These are phyloP conservation scores for Albophoma yamanashiensis DNA, from an alignment of 2,329 filamentous ascomycete species.

Conservation along the genomic window DNA sequence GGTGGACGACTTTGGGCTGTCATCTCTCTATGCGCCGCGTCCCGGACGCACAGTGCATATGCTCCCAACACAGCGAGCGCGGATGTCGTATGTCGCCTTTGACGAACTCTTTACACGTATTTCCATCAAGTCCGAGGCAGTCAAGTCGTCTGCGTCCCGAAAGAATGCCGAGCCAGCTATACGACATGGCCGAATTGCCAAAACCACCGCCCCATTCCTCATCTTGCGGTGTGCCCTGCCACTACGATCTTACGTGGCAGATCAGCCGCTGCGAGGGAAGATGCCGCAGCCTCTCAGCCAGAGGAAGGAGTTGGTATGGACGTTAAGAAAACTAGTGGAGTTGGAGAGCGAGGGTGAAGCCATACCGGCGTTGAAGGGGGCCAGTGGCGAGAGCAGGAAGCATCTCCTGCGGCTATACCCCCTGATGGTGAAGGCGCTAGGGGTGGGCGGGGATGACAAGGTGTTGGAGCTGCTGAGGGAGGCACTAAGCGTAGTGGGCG, in stretches of 20 bases:
- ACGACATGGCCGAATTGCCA: slow-evolving; percentile 52
- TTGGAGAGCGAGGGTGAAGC: slow-evolving; percentile 61
- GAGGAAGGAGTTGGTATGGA: slow-evolving; percentile 64
- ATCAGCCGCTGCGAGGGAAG: slow-evolving; percentile 78
- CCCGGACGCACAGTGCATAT: slow-evolving; percentile 64
- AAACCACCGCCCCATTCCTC: slow-evolving; percentile 68
- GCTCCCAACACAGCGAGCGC: slow-evolving; percentile 50
- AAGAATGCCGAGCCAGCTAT: slow-evolving; percentile 12
- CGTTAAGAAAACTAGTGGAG: slow-evolving; percentile 54
- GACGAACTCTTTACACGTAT: slow-evolving; percentile 68
- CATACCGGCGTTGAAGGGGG: slow-evolving; percentile 44
- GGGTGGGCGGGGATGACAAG: slow-evolving; percentile 46
- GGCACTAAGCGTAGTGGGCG: slow-evolving; percentile 52
- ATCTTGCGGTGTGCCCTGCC: slow-evolving; percentile 73
- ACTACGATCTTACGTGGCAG: slow-evolving; percentile 76
- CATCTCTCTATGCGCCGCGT: slow-evolving; percentile 49
- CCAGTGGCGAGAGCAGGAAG: slow-evolving; percentile 51
- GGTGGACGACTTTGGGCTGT: slow-evolving; percentile 39
- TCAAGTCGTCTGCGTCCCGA: background rate
- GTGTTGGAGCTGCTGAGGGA: slow-evolving; percentile 46
- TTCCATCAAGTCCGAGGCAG: slow-evolving; percentile 22
- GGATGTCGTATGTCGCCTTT: slow-evolving; percentile 72
- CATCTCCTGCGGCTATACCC: slow-evolving; percentile 78
- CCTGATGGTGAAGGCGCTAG: slow-evolving; percentile 55
- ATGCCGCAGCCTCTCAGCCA: slow-evolving; percentile 84